Evolutionary conservation across 768 basidiomycete species (phyloP).

Genomic region (Hemileccinum rubropunctum): DNA sequence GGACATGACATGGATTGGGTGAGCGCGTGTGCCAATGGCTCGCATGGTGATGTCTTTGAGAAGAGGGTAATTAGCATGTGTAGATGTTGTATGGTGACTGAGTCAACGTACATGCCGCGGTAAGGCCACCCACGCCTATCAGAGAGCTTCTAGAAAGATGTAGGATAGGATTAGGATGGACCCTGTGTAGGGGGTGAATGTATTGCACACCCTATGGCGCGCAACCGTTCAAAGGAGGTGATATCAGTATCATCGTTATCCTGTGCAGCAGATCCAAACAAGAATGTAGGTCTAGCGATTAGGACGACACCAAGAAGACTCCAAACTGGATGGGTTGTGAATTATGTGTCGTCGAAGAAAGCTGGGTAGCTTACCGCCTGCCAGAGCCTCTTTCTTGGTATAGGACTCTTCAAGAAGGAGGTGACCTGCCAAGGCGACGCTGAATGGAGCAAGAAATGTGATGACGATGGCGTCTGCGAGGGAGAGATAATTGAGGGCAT

Average conservation of each 20-base stretch:
- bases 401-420: conserved; percentile 62
- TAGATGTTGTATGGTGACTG: no score
- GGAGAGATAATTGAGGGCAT: conserved; percentile 59
- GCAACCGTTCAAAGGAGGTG: conserved; percentile 40
- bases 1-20: conserved; percentile 66
- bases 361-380: conserved; percentile 38
- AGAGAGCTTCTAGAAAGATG: conserved; percentile 56
- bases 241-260: not conserved
- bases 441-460: conserved; percentile 69
- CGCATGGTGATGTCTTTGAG: conserved; percentile 50
- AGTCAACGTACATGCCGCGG: conserved; percentile 72
- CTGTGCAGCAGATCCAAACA: conserved; percentile 52
- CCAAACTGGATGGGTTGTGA: conserved; percentile 37
- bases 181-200: not conserved
- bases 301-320: conserved; percentile 76
- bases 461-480: conserved; percentile 46
- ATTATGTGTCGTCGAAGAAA: not conserved
- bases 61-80: no score
- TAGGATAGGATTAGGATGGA: not conserved
- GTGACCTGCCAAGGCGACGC: conserved; percentile 59
- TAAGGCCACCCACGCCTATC: conserved; percentile 61
- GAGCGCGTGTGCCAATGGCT: conserved; percentile 72
- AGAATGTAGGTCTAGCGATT: conserved; percentile 72
- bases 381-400: conserved; percentile 52
- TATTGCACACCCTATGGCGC: conserved; percentile 33